Evolutionary conservation across 306 rosid species (phyloP), one percentile per base, ranked within the genome.

Genomic region (Lathyrus sativus): DNA sequence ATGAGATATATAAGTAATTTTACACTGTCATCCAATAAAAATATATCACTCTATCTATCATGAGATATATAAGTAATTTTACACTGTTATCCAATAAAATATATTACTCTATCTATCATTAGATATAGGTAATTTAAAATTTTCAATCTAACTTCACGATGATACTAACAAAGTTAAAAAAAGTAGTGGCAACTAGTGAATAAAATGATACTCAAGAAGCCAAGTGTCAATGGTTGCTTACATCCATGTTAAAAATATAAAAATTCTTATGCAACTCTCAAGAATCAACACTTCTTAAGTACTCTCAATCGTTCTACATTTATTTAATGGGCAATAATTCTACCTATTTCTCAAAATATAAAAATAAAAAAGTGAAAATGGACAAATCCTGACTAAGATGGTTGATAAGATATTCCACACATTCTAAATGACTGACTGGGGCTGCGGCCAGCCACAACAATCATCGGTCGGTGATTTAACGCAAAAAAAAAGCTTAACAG

Each of bases 381-480:
- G 46, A 11, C 46, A 11, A 2, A 31, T 31, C 4, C 33, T 29
- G 51, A n/a, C 9, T 45, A 0, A 6, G 9, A 45, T 45, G 3
- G 14, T 45, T n/a, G 51, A n/a, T n/a, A 5, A 17, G 17, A 45
- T 8, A 45, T 45, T 44, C 17, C 18, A 45, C 51, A 5, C 15
- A 45, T 4, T 15, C 39, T 48, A 37, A 59, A 78, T 39, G 51
- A 17, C 28, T n/a, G 11, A 43, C 28, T 44, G 37, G 4, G 58
- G 45, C 56, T 50, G 77, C 9, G 44, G 17, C 45, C 43, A 78
- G 45, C 45, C 49, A 56, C 72, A 74, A 67, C 74, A 61, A 79
- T 62, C 76, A 9, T 12, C 29, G 24, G 44, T 48, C 61, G 70
- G 73, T 48, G 69, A 66, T 50, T 74, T 39, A 43, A 29, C 28